These are phyloP conservation scores for Calonectria honghensis DNA, from an alignment of 2,329 filamentous ascomycete species.

Conservation along the genomic window DNA sequence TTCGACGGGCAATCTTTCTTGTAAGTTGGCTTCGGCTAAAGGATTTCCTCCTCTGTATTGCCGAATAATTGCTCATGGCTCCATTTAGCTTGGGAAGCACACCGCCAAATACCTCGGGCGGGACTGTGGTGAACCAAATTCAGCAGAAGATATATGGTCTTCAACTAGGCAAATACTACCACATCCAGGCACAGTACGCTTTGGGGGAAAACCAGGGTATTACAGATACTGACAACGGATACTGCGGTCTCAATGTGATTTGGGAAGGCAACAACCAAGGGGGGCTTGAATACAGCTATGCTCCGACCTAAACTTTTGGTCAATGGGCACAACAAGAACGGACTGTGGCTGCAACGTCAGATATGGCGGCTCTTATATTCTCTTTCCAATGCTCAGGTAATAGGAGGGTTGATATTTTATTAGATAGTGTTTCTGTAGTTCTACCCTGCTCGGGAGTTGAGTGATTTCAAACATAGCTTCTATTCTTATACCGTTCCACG, in stretches of 20 bases:
- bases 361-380: background rate
- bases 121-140: background rate
- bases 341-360: background rate
- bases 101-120: background rate
- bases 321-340: background rate
- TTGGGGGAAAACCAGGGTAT: background rate
- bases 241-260: background rate
- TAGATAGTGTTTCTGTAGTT: background rate
- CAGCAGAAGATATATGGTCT: background rate
- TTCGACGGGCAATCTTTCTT: background rate
- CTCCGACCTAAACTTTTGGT: background rate
- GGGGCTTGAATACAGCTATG: background rate
- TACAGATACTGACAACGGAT: background rate
- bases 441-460: background rate
- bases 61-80: background rate
- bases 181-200: background rate
- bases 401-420: background rate
- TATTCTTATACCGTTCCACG: constrained; percentile 23
- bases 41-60: no score
- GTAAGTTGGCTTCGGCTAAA: background rate
- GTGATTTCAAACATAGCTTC: background rate
- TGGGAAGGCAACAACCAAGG: background rate
- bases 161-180: background rate
- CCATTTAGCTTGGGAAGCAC: background rate
- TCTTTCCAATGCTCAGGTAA: constrained; percentile 2